These are phyloP conservation scores for Linum lewisii DNA, from an alignment of 345 rosid species.

Conservation along the genomic window DNA sequence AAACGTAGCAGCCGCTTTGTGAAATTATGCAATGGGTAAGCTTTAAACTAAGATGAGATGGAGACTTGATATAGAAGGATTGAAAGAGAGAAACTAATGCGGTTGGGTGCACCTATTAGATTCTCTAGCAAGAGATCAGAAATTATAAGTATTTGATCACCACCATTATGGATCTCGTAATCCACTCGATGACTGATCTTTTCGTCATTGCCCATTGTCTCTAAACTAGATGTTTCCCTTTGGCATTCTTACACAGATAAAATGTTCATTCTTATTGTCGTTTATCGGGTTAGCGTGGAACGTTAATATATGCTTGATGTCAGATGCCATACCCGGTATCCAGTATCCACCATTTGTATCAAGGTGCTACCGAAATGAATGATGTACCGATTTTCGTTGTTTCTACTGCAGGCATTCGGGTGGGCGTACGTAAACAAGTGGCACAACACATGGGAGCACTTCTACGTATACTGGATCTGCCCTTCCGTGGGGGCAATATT, in stretches of 20 bases:
- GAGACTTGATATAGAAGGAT: not conserved
- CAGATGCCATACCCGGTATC: not conserved
- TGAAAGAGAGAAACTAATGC: not conserved
- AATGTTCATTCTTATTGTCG: not conserved
- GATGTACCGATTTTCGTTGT: not conserved
- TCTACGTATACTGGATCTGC: constrained; percentile 86
- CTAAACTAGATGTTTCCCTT: too few relatives aligned
- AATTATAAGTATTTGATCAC: too few relatives aligned
- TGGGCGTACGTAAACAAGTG: constrained; percentile 80
- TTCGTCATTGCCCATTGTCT: too few relatives aligned
- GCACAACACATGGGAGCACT: constrained; percentile 88
- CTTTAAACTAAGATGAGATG: not conserved
- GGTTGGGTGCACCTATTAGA: not conserved
- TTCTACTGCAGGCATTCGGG: constrained; percentile 64
- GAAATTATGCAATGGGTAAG: not conserved
- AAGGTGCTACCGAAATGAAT: not conserved
- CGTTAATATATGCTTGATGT: not conserved
- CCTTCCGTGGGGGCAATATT: constrained; percentile 71
- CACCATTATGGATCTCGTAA: too few relatives aligned
- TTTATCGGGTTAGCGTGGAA: not conserved
- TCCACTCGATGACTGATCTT: too few relatives aligned
- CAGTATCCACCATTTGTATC: not conserved
- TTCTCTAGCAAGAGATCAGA: too few relatives aligned
- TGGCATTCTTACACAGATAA: not conserved
- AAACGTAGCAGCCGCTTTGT: not conserved